phyloP scores from a whole-genome alignment of 75 land plant species.

The Pseudotsuga menziesii region DNA sequence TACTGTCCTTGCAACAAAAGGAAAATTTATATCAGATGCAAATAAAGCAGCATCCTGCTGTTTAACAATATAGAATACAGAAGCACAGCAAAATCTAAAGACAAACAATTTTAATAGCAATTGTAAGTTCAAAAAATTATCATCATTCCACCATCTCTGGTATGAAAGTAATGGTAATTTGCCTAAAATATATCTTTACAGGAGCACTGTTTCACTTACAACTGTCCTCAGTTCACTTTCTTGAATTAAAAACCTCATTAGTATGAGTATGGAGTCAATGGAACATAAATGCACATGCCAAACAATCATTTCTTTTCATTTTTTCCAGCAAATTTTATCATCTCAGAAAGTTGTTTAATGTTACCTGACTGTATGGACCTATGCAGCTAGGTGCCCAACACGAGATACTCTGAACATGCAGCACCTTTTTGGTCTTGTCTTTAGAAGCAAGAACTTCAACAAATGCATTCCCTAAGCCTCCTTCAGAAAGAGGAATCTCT shows the following conservation, averaged over 20 bases:
- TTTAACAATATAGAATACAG: background rate
- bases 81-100: background rate
- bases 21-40: background rate
- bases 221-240: background rate
- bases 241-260: background rate
- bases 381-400: conserved; percentile 99
- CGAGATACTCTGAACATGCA: conserved; percentile 98
- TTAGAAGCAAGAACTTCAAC: conserved; percentile 70
- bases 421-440: conserved; percentile 63
- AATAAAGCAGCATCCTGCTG: background rate
- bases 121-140: background rate
- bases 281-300: background rate
- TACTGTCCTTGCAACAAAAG: background rate
- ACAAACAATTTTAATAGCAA: background rate
- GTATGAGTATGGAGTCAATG: background rate
- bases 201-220: background rate
- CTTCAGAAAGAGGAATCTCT: conserved; percentile 55
- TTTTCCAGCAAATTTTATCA: background rate
- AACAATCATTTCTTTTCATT: background rate
- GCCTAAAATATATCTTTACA: background rate
- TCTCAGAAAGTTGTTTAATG: background rate
- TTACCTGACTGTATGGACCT: conserved; percentile 97
- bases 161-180: background rate
- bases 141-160: background rate
- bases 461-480: conserved; percentile 56